Base-by-base conservation (phyloP, 169 alveolate species). In the Cryptosporidium muris region DNA sequence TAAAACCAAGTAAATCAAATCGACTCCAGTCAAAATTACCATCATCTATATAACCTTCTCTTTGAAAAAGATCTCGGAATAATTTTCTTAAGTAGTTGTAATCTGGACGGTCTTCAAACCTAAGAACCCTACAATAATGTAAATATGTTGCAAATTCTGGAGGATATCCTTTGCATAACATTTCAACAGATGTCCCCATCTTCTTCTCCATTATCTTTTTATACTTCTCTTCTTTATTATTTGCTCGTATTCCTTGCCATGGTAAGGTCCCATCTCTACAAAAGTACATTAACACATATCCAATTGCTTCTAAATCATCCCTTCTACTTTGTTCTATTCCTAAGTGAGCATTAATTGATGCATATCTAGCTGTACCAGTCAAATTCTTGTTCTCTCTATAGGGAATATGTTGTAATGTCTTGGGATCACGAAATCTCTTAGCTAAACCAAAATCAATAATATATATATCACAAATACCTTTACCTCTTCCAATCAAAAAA, bases 271-370 rank as follows among this genome's bases (percentile, higher is more conserved):
- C 96, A 81, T 82, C 92, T 74, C 92, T 85, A 62, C 92, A 88
- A 81, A 94, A 93, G 82, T 93, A 95, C 81, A 91, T 80, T 53
- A 91, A 81, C 48, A 92, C 93, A 91, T 92, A 92, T 52, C 97
- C 97, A 37, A 94, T 74, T n/a, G 96, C 93, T 82, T 95, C 98
- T 36, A 94, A 81, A 88, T 95, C 98, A 80, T 95, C 98, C 36
- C 97, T 92, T 43, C 96, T 88, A 65, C 96, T 89, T 68, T 91
- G 95, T 68, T 91, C 94, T 7, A 91, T 82, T 1, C 89, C 81
- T 53, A 56, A 25, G 49, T 94, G 95, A 36, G 94, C 91, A 80
- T 94, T 94, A 1, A 92, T 81, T 6, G 93, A 82, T 1, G 94
- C 95, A 80, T 92, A 94, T 64, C 97, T 85, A 12, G 97, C 97